Conservation (phyloP, 306 rosid species). For the Trifolium fragiferum region DNA sequence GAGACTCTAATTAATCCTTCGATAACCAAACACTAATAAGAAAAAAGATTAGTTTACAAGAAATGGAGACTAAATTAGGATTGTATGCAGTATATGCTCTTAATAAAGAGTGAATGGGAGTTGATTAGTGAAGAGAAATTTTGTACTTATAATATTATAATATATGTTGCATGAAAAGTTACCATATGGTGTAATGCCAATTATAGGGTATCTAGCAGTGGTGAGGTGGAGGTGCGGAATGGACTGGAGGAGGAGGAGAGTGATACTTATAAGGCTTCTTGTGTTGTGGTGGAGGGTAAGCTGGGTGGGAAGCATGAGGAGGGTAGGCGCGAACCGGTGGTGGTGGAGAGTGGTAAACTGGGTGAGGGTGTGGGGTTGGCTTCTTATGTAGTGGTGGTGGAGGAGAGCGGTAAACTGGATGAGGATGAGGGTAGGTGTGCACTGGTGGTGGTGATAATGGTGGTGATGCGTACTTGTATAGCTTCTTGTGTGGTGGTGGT, state of each 20-base stretch:
- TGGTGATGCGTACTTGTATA: conserved; percentile 9
- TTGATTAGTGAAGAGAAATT: neutral
- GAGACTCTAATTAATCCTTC: neutral
- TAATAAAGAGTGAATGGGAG: conserved; percentile 10
- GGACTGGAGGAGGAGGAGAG: conserved; percentile 49
- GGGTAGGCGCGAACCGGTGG: conserved; percentile 29
- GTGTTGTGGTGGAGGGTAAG: conserved; percentile 39
- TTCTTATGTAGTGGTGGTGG: neutral
- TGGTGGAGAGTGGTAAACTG: conserved; percentile 32
- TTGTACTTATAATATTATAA: conserved; percentile 5
- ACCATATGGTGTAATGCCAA: conserved; percentile 36
- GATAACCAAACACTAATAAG: conserved; percentile 2
- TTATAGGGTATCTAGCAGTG: conserved; percentile 53
- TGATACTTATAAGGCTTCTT: neutral
- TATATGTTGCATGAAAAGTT: conserved; percentile 10
- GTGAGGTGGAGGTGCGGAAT: conserved; percentile 63
- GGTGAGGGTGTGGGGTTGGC: conserved; percentile 9
- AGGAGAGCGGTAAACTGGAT: conserved; percentile 23
- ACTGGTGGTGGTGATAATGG: conserved; percentile 35
- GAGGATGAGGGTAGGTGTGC: conserved; percentile 20
- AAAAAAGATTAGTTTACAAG: neutral
- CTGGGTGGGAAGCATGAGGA: conserved; percentile 36
- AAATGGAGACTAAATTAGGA: neutral
- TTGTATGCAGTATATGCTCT: neutral
- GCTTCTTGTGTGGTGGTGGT: conserved; percentile 21